These are phyloP conservation scores for Candida chauliodis DNA, from an alignment of 805 yeast species.

Conservation along the genomic window DNA sequence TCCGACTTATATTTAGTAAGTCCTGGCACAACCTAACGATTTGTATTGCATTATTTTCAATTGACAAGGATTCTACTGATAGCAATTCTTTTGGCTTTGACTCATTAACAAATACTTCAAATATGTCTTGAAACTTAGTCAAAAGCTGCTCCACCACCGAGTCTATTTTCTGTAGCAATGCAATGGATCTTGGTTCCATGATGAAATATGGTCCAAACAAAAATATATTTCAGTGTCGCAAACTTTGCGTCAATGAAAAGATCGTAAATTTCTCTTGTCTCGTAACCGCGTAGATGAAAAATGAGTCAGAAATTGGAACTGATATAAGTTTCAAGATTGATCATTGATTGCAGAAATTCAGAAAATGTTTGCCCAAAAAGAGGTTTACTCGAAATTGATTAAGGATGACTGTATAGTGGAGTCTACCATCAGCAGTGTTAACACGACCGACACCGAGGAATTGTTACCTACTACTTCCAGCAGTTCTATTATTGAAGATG, in stretches of 20 bases:
- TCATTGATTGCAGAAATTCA: too few species aligned
- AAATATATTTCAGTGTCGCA: background rate
- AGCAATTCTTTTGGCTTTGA: slow-evolving; percentile 39
- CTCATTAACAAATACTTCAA: slow-evolving; percentile 43
- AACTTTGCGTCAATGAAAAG: too few species aligned
- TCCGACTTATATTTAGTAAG: slow-evolving; percentile 44
- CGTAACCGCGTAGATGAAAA: too few species aligned
- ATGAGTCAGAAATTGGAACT: background rate
- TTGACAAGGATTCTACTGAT: slow-evolving; percentile 54
- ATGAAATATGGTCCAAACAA: background rate
- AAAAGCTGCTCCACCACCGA: slow-evolving; percentile 48
- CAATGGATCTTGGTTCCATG: slow-evolving; percentile 43
- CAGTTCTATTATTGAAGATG: slow-evolving; percentile 2
- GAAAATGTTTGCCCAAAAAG: slow-evolving; percentile 2
- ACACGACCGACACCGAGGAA: slow-evolving; percentile 24
- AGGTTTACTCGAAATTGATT: background rate
- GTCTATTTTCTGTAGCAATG: slow-evolving; percentile 43
- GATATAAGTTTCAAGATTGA: too few species aligned
- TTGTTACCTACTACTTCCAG: slow-evolving; percentile 44
- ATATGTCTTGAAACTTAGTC: slow-evolving; percentile 50
- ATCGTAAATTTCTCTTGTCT: too few species aligned
- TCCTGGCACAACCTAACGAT: slow-evolving; percentile 54
- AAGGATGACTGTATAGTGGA: slow-evolving; percentile 4
- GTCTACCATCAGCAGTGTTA: slow-evolving; percentile 3
- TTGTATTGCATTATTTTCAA: slow-evolving; percentile 50